Percentiles rank a stretch among this genome's conserved stretches.
Conservation (phyloP, 495 filamentous ascomycete genomes). For the Aspergillus diversus region DNA sequence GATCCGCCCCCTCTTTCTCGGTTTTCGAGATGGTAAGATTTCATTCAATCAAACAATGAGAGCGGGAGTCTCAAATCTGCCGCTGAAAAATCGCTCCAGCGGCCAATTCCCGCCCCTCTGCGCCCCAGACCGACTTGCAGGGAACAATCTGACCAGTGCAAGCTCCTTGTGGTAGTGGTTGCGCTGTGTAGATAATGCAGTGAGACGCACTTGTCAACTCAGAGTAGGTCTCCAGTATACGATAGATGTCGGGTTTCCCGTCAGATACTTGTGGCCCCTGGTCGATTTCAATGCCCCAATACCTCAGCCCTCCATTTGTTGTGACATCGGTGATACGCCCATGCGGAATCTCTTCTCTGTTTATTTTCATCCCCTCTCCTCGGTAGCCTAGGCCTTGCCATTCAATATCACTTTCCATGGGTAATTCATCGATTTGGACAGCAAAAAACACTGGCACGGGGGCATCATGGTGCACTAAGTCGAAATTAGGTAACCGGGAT, state of each 20-base stretch:
- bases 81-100: constrained; percentile 45
- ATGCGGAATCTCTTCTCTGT: constrained; percentile 13
- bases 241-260: constrained; percentile 28
- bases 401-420: constrained; percentile 69
- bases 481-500: constrained; percentile 37
- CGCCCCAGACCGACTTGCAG: constrained; percentile 51
- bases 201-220: constrained; percentile 26
- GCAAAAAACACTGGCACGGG: constrained; percentile 67
- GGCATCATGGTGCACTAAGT: constrained; percentile 26
- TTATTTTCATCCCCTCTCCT: constrained; percentile 32
- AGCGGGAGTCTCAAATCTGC: constrained; percentile 15
- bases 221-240: constrained; percentile 24
- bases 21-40: neutral
- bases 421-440: constrained; percentile 72
- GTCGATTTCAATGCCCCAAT: constrained; percentile 40
- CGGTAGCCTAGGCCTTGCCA: constrained; percentile 63
- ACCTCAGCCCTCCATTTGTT: constrained; percentile 28
- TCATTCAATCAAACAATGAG: neutral
- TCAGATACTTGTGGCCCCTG: constrained; percentile 17
- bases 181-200: constrained; percentile 41
- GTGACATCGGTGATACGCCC: constrained; percentile 30
- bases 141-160: constrained; percentile 50
- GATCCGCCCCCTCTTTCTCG: constrained; percentile 8
- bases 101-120: constrained; percentile 37
- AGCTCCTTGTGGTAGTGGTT: constrained; percentile 25